These are phyloP conservation scores for Magnaporthiopsis rhizophila DNA, from an alignment of 2,329 filamentous ascomycete genomes.

Conservation along the genomic window DNA sequence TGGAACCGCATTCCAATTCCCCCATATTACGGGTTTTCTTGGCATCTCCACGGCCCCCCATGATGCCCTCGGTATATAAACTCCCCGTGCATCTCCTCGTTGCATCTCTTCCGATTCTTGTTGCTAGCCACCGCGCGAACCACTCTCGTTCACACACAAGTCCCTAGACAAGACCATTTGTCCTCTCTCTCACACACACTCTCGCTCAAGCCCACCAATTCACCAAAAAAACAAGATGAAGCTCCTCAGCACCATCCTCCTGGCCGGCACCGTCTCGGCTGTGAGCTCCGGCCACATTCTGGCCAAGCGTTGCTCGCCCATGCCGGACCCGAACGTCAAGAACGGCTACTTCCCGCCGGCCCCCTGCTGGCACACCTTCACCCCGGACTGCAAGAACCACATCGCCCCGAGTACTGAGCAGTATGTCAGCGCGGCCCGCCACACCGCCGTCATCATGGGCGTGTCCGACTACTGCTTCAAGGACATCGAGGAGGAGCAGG, in stretches of 20 bases:
- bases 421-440: constrained; percentile 14
- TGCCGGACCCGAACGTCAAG: constrained; percentile 16
- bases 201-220: not conserved
- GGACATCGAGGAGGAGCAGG: constrained; percentile 17
- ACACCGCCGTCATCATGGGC: constrained; percentile 16
- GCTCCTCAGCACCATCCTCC: constrained; percentile 1
- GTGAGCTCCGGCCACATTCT: constrained; percentile 6
- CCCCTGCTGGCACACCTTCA: constrained; percentile 19
- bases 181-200: not conserved
- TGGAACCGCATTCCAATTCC: not conserved
- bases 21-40: not conserved
- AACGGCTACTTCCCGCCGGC: constrained; percentile 18
- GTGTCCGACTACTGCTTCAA: constrained; percentile 15
- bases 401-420: constrained; percentile 13
- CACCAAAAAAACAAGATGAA: not conserved
- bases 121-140: too few relatives aligned
- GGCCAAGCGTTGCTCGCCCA: constrained; percentile 20
- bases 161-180: not conserved
- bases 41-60: not conserved
- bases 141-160: not conserved
- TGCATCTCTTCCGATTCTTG: not conserved
- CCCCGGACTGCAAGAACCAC: constrained; percentile 16
- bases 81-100: not conserved
- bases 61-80: not conserved
- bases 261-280: not conserved